A percentile compares a stretch with the other conserved stretches of the same genome.
phyloP scores from a whole-genome alignment of 2,329 filamentous ascomycete genomes.

The Aureobasidium mangrovei region DNA sequence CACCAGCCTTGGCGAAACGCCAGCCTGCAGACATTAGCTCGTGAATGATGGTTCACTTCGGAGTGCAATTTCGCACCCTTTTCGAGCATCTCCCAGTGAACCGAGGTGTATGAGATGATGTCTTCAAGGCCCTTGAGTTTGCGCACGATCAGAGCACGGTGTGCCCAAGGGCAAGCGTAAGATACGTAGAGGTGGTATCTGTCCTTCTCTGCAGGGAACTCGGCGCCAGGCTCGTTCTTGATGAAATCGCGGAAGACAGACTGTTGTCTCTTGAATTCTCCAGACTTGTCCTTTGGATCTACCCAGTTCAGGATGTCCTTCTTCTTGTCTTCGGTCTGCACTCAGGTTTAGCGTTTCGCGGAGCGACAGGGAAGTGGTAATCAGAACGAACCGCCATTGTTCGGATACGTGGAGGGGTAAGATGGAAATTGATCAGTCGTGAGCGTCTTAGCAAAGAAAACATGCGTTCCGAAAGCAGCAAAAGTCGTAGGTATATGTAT shows the following conservation, averaged over 20 bases:
- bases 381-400: slow-evolving; percentile 14
- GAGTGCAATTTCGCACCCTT: slow-evolving; percentile 39
- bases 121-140: slow-evolving; percentile 89
- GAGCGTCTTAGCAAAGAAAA: slow-evolving; percentile 10
- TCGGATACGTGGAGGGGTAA: slow-evolving; percentile 3
- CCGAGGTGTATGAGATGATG: slow-evolving; percentile 67
- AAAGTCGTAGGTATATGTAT: neutral
- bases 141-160: slow-evolving; percentile 76
- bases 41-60: neutral
- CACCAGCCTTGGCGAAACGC: slow-evolving; percentile 66
- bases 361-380: neutral
- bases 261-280: slow-evolving; percentile 85
- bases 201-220: slow-evolving; percentile 77
- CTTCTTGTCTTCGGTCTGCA: slow-evolving; percentile 19
- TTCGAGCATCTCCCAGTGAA: slow-evolving; percentile 81
- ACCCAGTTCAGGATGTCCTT: slow-evolving; percentile 73
- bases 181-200: slow-evolving; percentile 93
- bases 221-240: slow-evolving; percentile 59
- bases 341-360: neutral
- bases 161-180: slow-evolving; percentile 92
- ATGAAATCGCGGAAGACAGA: slow-evolving; percentile 78
- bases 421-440: slow-evolving; percentile 3
- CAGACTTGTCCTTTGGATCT: slow-evolving; percentile 62
- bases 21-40: slow-evolving; percentile 49
- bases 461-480: slow-evolving; percentile 1